Evolutionary conservation across 495 filamentous ascomycete genomes (phyloP).

Genomic region (Lepraria neglecta): DNA sequence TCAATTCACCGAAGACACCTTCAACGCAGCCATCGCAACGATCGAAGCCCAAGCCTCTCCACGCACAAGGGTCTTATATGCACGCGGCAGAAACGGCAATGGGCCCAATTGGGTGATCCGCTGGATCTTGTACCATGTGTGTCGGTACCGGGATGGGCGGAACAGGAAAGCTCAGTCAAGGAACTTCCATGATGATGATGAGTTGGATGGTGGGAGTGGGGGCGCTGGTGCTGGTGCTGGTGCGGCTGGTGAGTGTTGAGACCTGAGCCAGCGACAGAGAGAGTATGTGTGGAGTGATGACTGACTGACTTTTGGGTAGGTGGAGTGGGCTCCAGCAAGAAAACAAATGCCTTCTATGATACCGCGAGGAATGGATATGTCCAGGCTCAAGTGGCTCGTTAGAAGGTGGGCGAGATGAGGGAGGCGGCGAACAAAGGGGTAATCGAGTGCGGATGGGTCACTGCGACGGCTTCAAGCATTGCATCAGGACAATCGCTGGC

Average conservation of each 20-base stretch:
- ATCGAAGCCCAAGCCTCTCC: slow-evolving; percentile 38
- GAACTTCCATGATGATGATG: slow-evolving; percentile 37
- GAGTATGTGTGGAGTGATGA: not conserved
- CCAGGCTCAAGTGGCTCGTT: not conserved
- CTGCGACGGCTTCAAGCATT: too few species aligned
- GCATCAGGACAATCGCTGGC: too few species aligned
- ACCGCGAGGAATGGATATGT: slow-evolving; percentile 41
- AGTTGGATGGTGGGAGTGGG: slow-evolving; percentile 24
- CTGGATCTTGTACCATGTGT: slow-evolving; percentile 55
- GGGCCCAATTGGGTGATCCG: slow-evolving; percentile 53
- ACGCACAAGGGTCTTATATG: slow-evolving; percentile 38
- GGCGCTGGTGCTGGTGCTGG: not conserved
- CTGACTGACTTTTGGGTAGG: too few species aligned
- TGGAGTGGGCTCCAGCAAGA: not conserved
- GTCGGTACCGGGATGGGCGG: slow-evolving; percentile 50
- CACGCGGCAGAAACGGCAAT: slow-evolving; percentile 36
- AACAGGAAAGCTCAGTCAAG: slow-evolving; percentile 42
- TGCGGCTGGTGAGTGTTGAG: slow-evolving; percentile 6
- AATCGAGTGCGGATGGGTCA: too few species aligned
- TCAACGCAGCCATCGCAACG: slow-evolving; percentile 26
- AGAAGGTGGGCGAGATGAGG: too few species aligned
- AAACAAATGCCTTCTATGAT: slow-evolving; percentile 37
- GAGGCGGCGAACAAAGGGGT: too few species aligned
- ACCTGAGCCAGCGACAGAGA: not conserved
- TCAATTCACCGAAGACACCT: slow-evolving; percentile 41